Conservation (phyloP, 768 basidiomycete genomes). For the Suillus lakei region DNA sequence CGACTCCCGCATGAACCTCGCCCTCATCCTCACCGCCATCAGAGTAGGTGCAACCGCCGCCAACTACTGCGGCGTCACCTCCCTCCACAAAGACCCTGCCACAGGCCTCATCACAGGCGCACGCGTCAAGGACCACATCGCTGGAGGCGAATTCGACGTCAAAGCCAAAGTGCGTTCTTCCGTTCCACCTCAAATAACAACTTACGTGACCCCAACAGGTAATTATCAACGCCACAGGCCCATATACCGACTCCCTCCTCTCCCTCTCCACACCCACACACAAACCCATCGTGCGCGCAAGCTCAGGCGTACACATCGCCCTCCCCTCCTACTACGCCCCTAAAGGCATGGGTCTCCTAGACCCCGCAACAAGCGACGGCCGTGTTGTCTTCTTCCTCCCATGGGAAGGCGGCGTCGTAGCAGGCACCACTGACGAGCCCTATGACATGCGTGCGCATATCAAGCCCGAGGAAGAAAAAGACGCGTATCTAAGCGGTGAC, state of each 20-base stretch:
- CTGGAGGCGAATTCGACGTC: conserved; percentile 82
- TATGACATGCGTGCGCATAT: conserved; percentile 58
- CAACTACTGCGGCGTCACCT: conserved; percentile 89
- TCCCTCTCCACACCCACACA: conserved; percentile 78
- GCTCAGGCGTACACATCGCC: conserved; percentile 94
- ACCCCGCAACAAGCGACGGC: conserved; percentile 94
- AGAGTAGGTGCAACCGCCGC: conserved; percentile 86
- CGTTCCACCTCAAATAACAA: not conserved
- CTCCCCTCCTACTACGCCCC: conserved; percentile 98
- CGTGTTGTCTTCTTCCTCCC: conserved; percentile 99
- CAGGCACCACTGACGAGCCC: conserved; percentile 93
- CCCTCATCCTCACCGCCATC: conserved; percentile 92
- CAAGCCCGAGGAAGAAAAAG: not conserved
- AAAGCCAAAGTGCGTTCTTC: conserved; percentile 65
- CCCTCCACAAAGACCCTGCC: conserved; percentile 67
- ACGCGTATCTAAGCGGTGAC: conserved; percentile 24
- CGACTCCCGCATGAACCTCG: conserved; percentile 97
- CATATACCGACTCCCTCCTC: conserved; percentile 87
- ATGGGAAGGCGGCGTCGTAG: conserved; percentile 98
- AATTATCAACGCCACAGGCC: conserved; percentile 96
- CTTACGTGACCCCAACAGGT: conserved; percentile 54
- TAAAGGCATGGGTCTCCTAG: conserved; percentile 91
- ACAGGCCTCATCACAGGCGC: conserved; percentile 73
- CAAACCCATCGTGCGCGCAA: conserved; percentile 88
- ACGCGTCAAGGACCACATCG: conserved; percentile 78